phyloP scores from a whole-genome alignment of 495 filamentous ascomycete species.

The Bathelium albidoporum region DNA sequence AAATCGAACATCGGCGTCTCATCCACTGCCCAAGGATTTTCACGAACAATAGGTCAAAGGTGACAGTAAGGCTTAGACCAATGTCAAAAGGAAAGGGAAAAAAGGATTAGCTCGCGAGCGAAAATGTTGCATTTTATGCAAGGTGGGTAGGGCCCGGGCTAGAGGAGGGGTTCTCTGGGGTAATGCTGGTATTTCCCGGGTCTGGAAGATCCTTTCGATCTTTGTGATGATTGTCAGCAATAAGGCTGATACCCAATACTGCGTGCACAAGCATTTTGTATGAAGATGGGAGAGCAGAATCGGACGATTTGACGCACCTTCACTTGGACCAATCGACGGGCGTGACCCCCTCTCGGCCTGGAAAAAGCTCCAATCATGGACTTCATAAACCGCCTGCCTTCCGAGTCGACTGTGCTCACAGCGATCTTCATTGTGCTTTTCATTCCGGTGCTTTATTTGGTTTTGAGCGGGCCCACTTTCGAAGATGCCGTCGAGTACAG shows the following conservation, averaged over 20 bases:
- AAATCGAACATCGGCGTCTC: no score
- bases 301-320: no score
- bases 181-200: not conserved
- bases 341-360: not conserved
- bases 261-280: no score
- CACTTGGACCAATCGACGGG: not conserved
- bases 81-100: no score
- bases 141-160: no score
- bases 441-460: constrained; percentile 6
- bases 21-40: no score
- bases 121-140: no score
- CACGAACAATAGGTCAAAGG: not conserved
- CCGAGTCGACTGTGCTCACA: not conserved
- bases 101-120: no score
- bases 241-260: no score
- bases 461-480: constrained; percentile 4
- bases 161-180: not conserved
- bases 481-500: constrained; percentile 48
- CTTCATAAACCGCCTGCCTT: not conserved
- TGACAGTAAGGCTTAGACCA: not conserved
- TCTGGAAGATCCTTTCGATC: not conserved
- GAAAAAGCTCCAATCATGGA: not conserved
- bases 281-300: not conserved
- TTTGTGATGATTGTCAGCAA: no score
- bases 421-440: not conserved